Evolutionary conservation across 2,329 filamentous ascomycete species (phyloP).

Genomic region (Ophiobolus disseminans): DNA sequence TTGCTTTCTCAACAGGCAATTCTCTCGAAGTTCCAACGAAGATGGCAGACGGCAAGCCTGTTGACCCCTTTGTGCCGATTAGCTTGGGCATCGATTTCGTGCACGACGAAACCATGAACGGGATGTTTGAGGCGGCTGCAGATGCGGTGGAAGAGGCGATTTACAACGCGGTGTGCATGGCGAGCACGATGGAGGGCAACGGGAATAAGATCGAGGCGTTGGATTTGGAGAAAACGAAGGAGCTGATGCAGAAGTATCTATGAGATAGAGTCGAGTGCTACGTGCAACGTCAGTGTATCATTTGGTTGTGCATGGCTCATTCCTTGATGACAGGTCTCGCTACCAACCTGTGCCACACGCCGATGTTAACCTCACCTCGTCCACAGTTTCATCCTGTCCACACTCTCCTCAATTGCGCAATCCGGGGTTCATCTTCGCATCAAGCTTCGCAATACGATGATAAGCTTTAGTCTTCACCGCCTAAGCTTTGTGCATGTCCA

Average conservation of each 20-base stretch:
- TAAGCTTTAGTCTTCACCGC: too few relatives aligned
- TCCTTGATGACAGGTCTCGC: too few relatives aligned
- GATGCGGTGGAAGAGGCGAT: slow-evolving; percentile 72
- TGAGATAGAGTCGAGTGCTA: too few relatives aligned
- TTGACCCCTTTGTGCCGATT: slow-evolving; percentile 47
- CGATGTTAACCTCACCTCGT: too few relatives aligned
- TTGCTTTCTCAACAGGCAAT: slow-evolving; percentile 70
- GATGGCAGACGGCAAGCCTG: slow-evolving; percentile 24
- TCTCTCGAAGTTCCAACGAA: slow-evolving; percentile 55
- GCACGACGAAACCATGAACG: slow-evolving; percentile 67
- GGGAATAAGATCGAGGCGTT: slow-evolving; percentile 52
- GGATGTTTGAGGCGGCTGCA: slow-evolving; percentile 66
- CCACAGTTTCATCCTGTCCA: too few relatives aligned
- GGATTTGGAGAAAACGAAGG: slow-evolving; percentile 44
- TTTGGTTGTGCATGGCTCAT: too few relatives aligned
- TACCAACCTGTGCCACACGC: too few relatives aligned
- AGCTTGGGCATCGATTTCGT: slow-evolving; percentile 58
- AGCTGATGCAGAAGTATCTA: slow-evolving; percentile 46
- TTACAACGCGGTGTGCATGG: slow-evolving; percentile 68
- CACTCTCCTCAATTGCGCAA: too few relatives aligned
- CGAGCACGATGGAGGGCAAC: slow-evolving; percentile 65
- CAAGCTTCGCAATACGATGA: too few relatives aligned
- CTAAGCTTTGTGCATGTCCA: too few relatives aligned
- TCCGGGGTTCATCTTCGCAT: too few relatives aligned
- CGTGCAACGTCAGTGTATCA: too few relatives aligned